These are phyloP conservation scores for Mucor irregularis DNA, from an alignment of 371 early-diverging fungal species.

Conservation along the genomic window DNA sequence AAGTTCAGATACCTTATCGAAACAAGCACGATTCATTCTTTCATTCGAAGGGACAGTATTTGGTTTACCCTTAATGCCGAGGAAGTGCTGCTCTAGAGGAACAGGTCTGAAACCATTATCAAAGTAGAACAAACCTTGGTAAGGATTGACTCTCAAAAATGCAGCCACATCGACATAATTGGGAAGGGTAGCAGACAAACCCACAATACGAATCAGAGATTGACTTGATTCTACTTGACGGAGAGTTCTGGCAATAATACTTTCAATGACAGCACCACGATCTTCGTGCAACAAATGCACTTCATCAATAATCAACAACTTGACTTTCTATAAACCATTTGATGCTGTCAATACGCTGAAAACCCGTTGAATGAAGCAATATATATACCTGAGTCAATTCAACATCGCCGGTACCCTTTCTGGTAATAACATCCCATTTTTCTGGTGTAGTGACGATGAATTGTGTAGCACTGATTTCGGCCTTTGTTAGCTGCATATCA, in stretches of 20 bases:
- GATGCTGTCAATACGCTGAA: no score
- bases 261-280: slow-evolving; percentile 98
- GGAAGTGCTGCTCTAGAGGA: slow-evolving; percentile 93
- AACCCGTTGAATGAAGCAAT: no score
- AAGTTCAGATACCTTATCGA: slow-evolving; percentile 77
- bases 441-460: slow-evolving; percentile 99
- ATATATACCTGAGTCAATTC: slow-evolving; percentile 78
- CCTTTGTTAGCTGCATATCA: slow-evolving; percentile 96
- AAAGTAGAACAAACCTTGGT: slow-evolving; percentile 95
- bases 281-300: slow-evolving; percentile 99
- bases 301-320: slow-evolving; percentile 98
- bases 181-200: slow-evolving; percentile 99
- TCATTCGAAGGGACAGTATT: slow-evolving; percentile 63
- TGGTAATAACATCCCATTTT: slow-evolving; percentile 99
- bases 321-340: slow-evolving; percentile 55
- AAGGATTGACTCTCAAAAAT: slow-evolving; percentile 93
- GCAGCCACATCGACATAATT: slow-evolving; percentile 97
- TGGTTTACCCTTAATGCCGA: slow-evolving; percentile 91
- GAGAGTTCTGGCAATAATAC: slow-evolving; percentile 94
- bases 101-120: slow-evolving; percentile 94
- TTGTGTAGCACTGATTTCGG: slow-evolving; percentile 89
- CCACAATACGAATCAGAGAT: slow-evolving; percentile 96
- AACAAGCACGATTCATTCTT: slow-evolving; percentile 83
- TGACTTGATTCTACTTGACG: slow-evolving; percentile 93
- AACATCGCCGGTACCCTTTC: slow-evolving; percentile 91